Percentiles rank a stretch among this genome's conserved stretches.
Conservation (phyloP, 306 rosid genomes). For the Acacia melanoxylon region DNA sequence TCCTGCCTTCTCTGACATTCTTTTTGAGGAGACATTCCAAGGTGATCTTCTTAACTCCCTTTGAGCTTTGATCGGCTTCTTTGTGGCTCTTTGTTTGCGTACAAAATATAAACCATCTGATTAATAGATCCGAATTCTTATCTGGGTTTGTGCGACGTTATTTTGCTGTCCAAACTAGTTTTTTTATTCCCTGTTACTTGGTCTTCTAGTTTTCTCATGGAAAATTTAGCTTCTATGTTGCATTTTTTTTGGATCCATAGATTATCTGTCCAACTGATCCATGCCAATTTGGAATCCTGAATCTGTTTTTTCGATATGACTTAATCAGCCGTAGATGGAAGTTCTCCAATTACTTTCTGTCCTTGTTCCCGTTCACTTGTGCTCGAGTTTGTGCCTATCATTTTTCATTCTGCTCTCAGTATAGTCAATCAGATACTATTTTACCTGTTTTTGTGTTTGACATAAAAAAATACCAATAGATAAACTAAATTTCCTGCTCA, state of each 20-base stretch:
- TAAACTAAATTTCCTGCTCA: background rate
- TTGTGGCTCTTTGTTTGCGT: background rate
- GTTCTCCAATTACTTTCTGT: background rate
- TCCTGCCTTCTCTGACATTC: conserved; percentile 44
- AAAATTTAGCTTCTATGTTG: background rate
- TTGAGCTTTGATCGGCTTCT: background rate
- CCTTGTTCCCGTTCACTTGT: background rate
- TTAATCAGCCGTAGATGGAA: background rate
- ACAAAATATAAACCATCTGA: background rate
- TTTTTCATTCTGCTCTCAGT: background rate
- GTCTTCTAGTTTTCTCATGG: background rate
- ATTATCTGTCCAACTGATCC: background rate
- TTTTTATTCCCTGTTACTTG: background rate
- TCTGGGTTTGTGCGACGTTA: background rate
- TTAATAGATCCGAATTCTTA: background rate
- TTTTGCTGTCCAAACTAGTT: background rate
- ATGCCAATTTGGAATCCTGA: background rate
- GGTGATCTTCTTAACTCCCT: conserved; percentile 28
- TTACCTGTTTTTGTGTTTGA: background rate
- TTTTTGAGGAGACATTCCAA: conserved; percentile 66
- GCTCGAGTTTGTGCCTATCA: background rate
- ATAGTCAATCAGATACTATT: background rate
- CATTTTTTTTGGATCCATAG: background rate
- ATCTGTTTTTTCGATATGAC: background rate
- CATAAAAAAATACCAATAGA: background rate